A percentile compares a stretch with the other conserved stretches of the same genome.
These are phyloP conservation scores for Xanthoparmelia taractica DNA, from an alignment of 495 filamentous ascomycete species.

Conservation along the genomic window DNA sequence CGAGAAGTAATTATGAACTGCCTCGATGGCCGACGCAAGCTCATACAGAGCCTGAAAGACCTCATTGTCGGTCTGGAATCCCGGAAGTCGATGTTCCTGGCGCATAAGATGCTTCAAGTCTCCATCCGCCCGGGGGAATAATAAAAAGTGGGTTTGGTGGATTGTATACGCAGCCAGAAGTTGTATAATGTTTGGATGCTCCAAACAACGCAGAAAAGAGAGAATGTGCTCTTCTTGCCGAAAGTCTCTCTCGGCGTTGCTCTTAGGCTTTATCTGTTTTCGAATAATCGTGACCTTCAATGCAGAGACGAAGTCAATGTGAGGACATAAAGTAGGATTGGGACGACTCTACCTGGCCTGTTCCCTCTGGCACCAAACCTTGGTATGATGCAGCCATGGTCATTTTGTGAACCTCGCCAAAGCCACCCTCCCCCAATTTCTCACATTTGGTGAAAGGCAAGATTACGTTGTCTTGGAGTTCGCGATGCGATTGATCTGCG, in stretches of 20 bases:
- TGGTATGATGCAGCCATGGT: background rate
- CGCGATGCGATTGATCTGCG: background rate
- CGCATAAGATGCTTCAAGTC: background rate
- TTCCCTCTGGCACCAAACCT: background rate
- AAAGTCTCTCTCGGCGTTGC: background rate
- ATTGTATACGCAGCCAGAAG: background rate
- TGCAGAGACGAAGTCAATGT: background rate
- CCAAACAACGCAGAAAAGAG: background rate
- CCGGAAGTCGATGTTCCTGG: background rate
- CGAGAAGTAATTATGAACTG: slow-evolving; percentile 15
- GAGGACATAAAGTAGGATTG: background rate
- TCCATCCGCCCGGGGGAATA: background rate
- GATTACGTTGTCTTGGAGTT: background rate
- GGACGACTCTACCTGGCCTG: background rate
- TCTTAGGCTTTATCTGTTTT: background rate
- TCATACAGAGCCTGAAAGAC: background rate
- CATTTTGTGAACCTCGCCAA: slow-evolving; percentile 2
- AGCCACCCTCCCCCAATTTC: slow-evolving; percentile 1
- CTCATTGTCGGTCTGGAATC: background rate
- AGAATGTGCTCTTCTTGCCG: background rate
- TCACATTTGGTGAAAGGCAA: slow-evolving; percentile 1
- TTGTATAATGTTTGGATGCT: slow-evolving; percentile 5
- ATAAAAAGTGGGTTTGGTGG: background rate
- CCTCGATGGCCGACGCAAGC: slow-evolving; percentile 15
- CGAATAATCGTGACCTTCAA: background rate